Conservation (phyloP, 2,329 filamentous ascomycete genomes). For the Diaporthe aspalathi region DNA sequence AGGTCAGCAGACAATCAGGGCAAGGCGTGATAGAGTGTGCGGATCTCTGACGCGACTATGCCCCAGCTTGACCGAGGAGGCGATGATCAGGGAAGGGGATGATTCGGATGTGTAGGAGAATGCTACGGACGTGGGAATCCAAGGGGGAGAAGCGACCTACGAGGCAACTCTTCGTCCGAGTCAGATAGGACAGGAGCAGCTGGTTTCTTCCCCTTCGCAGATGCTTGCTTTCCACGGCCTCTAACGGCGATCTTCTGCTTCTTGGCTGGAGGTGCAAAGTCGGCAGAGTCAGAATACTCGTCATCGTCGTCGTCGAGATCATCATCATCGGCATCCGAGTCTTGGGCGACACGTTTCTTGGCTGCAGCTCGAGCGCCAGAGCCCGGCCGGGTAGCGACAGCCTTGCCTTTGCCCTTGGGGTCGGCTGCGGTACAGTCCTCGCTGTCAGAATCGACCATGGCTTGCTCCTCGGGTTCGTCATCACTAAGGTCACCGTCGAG, state of each 20-base stretch:
- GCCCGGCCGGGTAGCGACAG: constrained; percentile 5
- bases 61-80: too few relatives aligned
- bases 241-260: constrained; percentile 33
- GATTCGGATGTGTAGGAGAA: too few relatives aligned
- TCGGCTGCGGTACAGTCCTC: constrained; percentile 30
- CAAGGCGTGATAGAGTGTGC: not conserved
- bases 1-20: not conserved
- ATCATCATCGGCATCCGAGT: constrained; percentile 42
- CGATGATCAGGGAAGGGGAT: too few relatives aligned
- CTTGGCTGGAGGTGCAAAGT: constrained; percentile 31
- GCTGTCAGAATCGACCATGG: constrained; percentile 16
- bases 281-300: constrained; percentile 33
- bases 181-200: not conserved
- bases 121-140: too few relatives aligned
- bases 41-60: too few relatives aligned
- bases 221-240: constrained; percentile 21
- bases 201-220: constrained; percentile 23
- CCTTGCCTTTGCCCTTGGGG: constrained; percentile 39
- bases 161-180: constrained; percentile 30
- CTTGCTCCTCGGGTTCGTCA: constrained; percentile 40
- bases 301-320: constrained; percentile 44
- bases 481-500: constrained; percentile 35
- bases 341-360: constrained; percentile 10
- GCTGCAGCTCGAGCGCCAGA: constrained; percentile 14
- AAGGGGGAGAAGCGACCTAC: constrained; percentile 14